Conservation (phyloP, 2,329 filamentous ascomycete species). For the Metarhizium rileyi region DNA sequence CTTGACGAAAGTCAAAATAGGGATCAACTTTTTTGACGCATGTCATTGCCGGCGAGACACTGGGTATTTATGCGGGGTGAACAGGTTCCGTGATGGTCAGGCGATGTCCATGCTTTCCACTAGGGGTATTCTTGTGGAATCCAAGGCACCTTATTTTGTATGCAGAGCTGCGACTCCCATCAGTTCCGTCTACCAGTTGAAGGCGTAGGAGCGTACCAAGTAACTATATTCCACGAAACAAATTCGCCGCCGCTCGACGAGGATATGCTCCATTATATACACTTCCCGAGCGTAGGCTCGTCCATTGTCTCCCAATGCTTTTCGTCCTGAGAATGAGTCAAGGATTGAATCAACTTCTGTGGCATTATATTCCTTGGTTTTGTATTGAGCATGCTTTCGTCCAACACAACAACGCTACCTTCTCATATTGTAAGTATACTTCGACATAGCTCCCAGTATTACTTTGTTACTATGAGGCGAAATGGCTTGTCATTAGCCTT, state of each 20-base stretch:
- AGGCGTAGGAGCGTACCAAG: slow-evolving; percentile 36
- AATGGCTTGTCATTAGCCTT: slow-evolving; percentile 29
- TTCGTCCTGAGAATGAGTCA: slow-evolving; percentile 29
- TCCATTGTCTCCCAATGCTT: slow-evolving; percentile 37
- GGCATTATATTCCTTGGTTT: slow-evolving; percentile 44
- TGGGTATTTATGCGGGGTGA: background rate
- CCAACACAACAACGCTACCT: slow-evolving; percentile 37
- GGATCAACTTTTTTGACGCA: background rate
- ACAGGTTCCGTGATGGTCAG: too few relatives aligned
- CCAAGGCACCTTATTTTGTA: too few relatives aligned
- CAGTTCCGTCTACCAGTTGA: background rate
- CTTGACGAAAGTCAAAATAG: background rate
- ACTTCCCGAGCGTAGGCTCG: slow-evolving; percentile 33
- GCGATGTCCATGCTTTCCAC: too few relatives aligned
- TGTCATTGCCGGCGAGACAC: background rate
- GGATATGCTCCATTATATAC: slow-evolving; percentile 37
- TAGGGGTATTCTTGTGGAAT: too few relatives aligned
- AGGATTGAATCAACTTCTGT: too few relatives aligned
- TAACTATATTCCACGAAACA: slow-evolving; percentile 38
- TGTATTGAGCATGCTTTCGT: slow-evolving; percentile 37
- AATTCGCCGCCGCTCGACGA: slow-evolving; percentile 25
- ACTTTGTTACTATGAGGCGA: slow-evolving; percentile 45
- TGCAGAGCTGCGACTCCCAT: too few relatives aligned
- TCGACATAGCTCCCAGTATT: slow-evolving; percentile 50
- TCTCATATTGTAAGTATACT: slow-evolving; percentile 53